These are phyloP conservation scores for Brassica hybrid DNA, from an alignment of 441 rosid species.

Conservation along the genomic window DNA sequence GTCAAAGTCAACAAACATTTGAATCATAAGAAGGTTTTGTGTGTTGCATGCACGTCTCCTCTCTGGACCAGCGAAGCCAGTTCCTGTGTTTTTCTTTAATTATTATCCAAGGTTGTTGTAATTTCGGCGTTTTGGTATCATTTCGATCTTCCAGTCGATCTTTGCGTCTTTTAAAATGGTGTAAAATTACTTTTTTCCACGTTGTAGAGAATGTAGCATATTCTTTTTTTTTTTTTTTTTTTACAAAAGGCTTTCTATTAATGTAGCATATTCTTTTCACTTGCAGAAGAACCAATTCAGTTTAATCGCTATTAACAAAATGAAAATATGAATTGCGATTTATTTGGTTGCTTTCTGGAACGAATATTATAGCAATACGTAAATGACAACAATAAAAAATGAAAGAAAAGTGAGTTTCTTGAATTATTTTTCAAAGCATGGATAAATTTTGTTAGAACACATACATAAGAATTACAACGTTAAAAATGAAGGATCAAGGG, in stretches of 20 bases:
- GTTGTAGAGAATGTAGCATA: neutral
- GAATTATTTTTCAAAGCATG: too few species aligned
- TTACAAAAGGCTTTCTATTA: too few species aligned
- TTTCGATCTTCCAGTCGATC: slow-evolving; percentile 7
- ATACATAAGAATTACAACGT: neutral
- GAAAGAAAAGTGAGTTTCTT: too few species aligned
- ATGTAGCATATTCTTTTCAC: neutral
- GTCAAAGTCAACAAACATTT: slow-evolving; percentile 19
- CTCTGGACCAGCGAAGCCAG: slow-evolving; percentile 15
- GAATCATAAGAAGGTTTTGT: neutral
- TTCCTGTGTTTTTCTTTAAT: neutral
- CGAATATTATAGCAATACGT: too few species aligned
- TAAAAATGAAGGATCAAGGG: neutral
- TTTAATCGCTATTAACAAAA: neutral
- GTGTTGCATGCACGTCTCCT: slow-evolving; percentile 35
- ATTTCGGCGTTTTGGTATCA: neutral
- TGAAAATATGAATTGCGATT: neutral
- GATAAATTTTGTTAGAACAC: too few species aligned
- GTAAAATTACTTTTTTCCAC: neutral
- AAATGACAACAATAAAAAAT: too few species aligned
- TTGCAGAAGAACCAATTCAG: neutral
- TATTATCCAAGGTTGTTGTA: neutral
- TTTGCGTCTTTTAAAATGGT: slow-evolving; percentile 1
- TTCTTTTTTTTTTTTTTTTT: too few species aligned
- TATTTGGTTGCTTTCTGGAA: neutral